Percentiles rank a stretch among this genome's conserved stretches.
phyloP scores from a whole-genome alignment of 163 green algal species.

The Prototheca cutis region DNA sequence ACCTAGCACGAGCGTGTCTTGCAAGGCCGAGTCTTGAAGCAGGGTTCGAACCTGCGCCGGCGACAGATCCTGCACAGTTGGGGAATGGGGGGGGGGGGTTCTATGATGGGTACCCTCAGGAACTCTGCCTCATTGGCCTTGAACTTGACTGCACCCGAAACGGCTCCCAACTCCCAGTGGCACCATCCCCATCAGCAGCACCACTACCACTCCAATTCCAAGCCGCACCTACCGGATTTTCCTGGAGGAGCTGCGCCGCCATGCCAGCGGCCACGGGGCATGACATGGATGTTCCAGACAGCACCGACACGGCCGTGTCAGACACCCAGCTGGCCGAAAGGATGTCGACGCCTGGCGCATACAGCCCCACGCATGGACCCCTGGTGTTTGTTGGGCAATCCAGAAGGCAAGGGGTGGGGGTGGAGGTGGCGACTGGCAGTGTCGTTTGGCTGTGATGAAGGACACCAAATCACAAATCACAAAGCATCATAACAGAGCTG shows the following conservation, averaged over 20 bases:
- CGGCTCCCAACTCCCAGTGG: neutral
- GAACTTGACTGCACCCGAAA: neutral
- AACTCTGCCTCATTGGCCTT: neutral
- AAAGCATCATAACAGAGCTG: neutral
- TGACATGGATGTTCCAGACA: slow-evolving; percentile 38
- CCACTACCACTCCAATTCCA: neutral
- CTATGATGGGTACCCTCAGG: neutral
- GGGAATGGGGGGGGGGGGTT: neutral
- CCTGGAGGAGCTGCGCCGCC: slow-evolving; percentile 51
- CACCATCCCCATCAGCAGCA: neutral
- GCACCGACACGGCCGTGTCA: slow-evolving; percentile 27
- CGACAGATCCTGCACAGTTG: neutral
- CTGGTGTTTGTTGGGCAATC: slow-evolving; percentile 4
- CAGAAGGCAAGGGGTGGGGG: too few species aligned
- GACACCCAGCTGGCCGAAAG: slow-evolving; percentile 25
- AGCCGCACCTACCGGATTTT: slow-evolving; percentile 22
- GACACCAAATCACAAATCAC: too few species aligned
- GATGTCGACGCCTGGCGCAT: slow-evolving; percentile 54
- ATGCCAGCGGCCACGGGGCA: slow-evolving; percentile 54
- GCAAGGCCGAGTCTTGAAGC: too few species aligned
- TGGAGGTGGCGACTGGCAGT: too few species aligned
- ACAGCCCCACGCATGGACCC: slow-evolving; percentile 65
- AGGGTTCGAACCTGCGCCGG: too few species aligned
- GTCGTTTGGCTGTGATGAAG: too few species aligned
- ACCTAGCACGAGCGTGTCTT: too few species aligned